These are phyloP conservation scores for Fraxinus sp. DNA, from an alignment of 305 asterid genomes.

Conservation along the genomic window DNA sequence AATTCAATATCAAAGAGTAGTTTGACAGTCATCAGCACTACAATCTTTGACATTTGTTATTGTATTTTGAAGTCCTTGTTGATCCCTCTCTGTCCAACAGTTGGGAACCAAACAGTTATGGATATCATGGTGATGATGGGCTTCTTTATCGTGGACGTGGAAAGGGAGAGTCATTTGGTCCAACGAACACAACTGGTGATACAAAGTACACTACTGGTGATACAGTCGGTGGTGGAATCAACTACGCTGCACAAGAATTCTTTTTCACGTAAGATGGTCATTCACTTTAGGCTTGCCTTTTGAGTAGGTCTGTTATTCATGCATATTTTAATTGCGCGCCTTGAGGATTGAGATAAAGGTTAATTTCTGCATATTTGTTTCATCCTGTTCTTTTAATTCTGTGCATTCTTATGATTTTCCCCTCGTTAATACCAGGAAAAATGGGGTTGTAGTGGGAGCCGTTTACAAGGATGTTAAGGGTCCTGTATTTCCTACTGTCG, in stretches of 20 bases:
- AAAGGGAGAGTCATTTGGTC: constrained; percentile 85
- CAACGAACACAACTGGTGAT: constrained; percentile 58
- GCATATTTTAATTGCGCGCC: background rate
- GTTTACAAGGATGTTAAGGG: constrained; percentile 78
- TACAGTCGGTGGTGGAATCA: constrained; percentile 92
- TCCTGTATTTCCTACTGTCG: constrained; percentile 80
- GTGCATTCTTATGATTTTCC: constrained; percentile 19
- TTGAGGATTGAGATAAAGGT: constrained; percentile 2
- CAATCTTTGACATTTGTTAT: background rate
- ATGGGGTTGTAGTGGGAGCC: constrained; percentile 74
- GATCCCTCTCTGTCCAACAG: constrained; percentile 42
- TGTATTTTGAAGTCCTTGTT: constrained; percentile 19
- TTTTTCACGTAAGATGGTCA: constrained; percentile 79
- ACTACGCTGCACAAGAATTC: constrained; percentile 70
- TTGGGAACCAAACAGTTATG: constrained; percentile 89
- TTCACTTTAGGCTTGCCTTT: constrained; percentile 1
- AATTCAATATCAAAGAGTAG: constrained; percentile 7
- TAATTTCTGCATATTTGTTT: constrained; percentile 3
- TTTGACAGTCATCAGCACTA: background rate
- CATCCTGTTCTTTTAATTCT: background rate
- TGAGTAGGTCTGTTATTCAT: background rate
- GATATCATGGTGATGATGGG: constrained; percentile 96
- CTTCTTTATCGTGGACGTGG: constrained; percentile 80
- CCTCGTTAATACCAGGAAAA: constrained; percentile 58
- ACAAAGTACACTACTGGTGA: constrained; percentile 58